Evolutionary conservation across 2,329 filamentous ascomycete species (phyloP).

Genomic region (Clonostachys solani): DNA sequence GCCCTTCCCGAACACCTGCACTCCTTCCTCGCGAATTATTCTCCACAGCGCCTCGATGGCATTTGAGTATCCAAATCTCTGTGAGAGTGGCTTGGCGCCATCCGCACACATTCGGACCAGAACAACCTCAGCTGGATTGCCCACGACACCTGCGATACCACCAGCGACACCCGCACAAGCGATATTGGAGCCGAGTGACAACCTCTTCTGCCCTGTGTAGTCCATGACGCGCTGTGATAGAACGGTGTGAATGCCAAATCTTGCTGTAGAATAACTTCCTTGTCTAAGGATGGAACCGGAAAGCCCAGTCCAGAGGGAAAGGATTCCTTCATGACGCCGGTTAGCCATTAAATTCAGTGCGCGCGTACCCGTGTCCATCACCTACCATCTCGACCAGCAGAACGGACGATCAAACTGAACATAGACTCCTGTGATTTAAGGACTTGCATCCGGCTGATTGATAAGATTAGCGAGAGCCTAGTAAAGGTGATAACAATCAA

Average conservation of each 20-base stretch:
- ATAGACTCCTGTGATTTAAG: slow-evolving; percentile 31
- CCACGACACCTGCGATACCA: slow-evolving; percentile 34
- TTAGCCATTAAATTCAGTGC: too few relatives aligned
- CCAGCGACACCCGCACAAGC: slow-evolving; percentile 32
- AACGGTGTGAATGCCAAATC: slow-evolving; percentile 34
- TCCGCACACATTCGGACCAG: slow-evolving; percentile 41
- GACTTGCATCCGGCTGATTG: slow-evolving; percentile 35
- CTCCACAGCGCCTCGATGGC: slow-evolving; percentile 24
- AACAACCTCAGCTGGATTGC: slow-evolving; percentile 37
- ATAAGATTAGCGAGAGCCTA: neutral
- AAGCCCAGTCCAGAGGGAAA: slow-evolving; percentile 35
- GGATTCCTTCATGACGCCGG: slow-evolving; percentile 19
- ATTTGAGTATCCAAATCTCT: slow-evolving; percentile 32
- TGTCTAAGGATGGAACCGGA: slow-evolving; percentile 38
- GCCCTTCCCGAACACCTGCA: slow-evolving; percentile 29
- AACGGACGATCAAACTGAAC: slow-evolving; percentile 28
- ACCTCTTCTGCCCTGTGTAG: slow-evolving; percentile 16
- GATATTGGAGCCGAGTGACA: slow-evolving; percentile 26
- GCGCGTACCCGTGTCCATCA: too few relatives aligned
- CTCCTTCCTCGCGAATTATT: slow-evolving; percentile 29
- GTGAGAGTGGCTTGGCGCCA: slow-evolving; percentile 26
- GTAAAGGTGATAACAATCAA: neutral
- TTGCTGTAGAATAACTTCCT: slow-evolving; percentile 36
- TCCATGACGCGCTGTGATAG: slow-evolving; percentile 20
- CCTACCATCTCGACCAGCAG: slow-evolving; percentile 32